Conservation (phyloP, 306 rosid species). For the Prunus dulcis region DNA sequence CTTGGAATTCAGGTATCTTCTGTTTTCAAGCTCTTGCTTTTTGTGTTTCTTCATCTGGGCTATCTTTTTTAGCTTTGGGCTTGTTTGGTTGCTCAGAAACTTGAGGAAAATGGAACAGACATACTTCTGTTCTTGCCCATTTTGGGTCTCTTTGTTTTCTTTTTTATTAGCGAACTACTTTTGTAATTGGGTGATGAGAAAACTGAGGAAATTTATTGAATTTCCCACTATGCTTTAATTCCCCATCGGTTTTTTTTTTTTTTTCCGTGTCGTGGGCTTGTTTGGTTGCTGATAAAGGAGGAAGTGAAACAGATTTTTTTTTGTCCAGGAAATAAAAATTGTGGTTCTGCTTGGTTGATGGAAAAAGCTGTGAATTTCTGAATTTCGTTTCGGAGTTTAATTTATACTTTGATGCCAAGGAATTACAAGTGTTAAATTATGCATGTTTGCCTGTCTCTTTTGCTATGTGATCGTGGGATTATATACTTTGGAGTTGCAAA, state of each 20-base stretch:
- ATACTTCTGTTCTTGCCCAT: not conserved
- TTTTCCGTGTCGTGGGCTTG: not conserved
- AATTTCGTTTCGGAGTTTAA: not conserved
- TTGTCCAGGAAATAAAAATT: not conserved
- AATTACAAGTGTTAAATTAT: not conserved
- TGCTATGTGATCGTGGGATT: not conserved
- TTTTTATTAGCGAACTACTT: not conserved
- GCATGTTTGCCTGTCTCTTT: not conserved
- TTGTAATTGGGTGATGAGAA: not conserved
- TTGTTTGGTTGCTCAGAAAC: conserved; percentile 5
- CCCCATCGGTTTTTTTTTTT: not conserved
- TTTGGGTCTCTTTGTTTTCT: not conserved
- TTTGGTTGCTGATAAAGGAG: conserved; percentile 2
- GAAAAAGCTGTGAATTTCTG: not conserved
- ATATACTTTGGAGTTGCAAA: not conserved
- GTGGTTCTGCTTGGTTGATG: conserved; percentile 4
- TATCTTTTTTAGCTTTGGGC: not conserved
- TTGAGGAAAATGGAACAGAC: not conserved
- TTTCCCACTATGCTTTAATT: not conserved
- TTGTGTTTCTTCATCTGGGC: not conserved
- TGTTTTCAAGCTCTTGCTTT: not conserved
- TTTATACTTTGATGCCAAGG: not conserved
- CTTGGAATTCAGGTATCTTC: conserved; percentile 52
- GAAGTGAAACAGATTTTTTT: not conserved
- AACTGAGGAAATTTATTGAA: not conserved